Evolutionary conservation across 2,329 filamentous ascomycete genomes (phyloP).

Genomic region (Berkeleyomyces basicola): DNA sequence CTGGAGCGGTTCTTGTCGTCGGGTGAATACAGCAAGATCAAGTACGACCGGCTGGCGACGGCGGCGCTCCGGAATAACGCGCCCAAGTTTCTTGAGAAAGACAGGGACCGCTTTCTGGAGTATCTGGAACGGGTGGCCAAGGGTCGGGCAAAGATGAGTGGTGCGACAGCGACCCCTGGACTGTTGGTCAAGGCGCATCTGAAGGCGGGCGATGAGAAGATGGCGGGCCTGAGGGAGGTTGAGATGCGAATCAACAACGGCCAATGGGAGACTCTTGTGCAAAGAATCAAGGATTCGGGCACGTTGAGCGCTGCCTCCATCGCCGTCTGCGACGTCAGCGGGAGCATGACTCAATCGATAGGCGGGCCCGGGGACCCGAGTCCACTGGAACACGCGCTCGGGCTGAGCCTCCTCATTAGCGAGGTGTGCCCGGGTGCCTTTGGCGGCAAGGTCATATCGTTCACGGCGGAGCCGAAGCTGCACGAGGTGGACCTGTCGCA

Average conservation of each 20-base stretch:
- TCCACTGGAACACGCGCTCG: not conserved
- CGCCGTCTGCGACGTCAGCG: not conserved
- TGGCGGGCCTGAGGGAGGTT: not conserved
- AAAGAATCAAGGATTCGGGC: not conserved
- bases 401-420: not conserved
- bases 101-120: not conserved
- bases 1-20: slow-evolving; percentile 36
- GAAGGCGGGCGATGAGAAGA: not conserved
- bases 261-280: not conserved
- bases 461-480: not conserved
- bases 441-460: not conserved
- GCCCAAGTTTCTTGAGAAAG: slow-evolving; percentile 24
- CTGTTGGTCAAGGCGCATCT: not conserved
- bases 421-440: not conserved
- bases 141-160: not conserved
- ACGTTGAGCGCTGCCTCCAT: not conserved
- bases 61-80: not conserved
- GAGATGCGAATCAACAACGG: not conserved
- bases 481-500: not conserved
- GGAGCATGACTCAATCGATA: not conserved
- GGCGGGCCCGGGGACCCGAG: no score
- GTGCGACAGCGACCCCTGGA: not conserved
- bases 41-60: slow-evolving; percentile 29
- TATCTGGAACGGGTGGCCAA: not conserved
- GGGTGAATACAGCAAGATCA: slow-evolving; percentile 31